Base-by-base conservation (phyloP, 1,284 basidiomycete genomes). In the Puccinia triticina region DNA sequence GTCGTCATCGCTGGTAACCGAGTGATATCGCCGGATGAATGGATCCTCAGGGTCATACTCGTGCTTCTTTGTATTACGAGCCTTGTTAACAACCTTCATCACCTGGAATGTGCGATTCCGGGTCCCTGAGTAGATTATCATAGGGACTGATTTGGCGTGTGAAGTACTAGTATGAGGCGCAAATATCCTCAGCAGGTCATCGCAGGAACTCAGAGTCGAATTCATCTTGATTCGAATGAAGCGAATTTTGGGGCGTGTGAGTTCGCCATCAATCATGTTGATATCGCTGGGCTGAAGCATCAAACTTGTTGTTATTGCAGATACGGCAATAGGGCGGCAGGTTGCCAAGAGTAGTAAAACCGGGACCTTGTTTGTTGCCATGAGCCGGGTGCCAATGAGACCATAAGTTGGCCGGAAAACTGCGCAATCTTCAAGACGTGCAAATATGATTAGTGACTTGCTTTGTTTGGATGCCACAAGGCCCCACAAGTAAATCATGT, bases 401-500 rank as follows among this genome's bases (percentile, higher is more conserved):
- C 71, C 71, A 34, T 50, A 73, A 16, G 71, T 21, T 2, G 43
- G 71, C n/a, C 46, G 43, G n/a, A 73, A 73, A 10, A 73, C 43
- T 4, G 46, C 40, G 11, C 16, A 43, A 21, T 73, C 71, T 26
- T 73, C 18, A 2, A 26, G 34, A 2, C 46, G 37, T 8, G 5
- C 16, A 55, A 43, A 46, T 5, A 40, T 18, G 8, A n/a, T 50
- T 7, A 55, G 10, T 7, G 8, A 26, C 32, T 55, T 48, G 46
- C n/a, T 55, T 50, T n/a, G 11, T 29, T 23, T 34, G 23, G 71
- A 73, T 12, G 34, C 71, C n/a, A 73, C 71, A 32, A 73, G 43
- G 1, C 71, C 71, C 71, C 71, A 73, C 29, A 46, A 23, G 7
- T 73, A 73, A 2, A 73, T 50, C 40, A 32, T 26, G 50, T 50